Evolutionary conservation across 2,329 filamentous ascomycete genomes (phyloP), one percentile per base, ranked within the genome.

Genomic region (Grosmannia serpens): DNA sequence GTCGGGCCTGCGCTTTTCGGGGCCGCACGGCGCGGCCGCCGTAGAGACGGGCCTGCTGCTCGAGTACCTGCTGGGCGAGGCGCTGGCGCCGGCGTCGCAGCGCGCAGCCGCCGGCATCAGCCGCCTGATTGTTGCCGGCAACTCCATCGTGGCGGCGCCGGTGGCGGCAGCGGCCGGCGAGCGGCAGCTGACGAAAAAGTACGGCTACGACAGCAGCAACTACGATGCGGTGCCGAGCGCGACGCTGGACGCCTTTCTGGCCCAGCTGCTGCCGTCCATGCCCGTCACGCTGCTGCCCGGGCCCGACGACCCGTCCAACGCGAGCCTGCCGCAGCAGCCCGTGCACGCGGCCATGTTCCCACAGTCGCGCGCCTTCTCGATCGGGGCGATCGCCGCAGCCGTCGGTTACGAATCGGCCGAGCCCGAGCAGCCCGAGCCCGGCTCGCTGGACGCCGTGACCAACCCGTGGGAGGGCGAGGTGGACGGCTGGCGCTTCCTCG

Each of bases 321-420:
- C 88, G 56, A 88, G 89, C 62, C 83, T 96, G 31, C 94, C 94
- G 0, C 94, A 99, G 68, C 94, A 97, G 70, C 87, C 89, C 1
- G 88, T 99, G 55, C 94, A 99, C 71, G 78, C 88, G 5, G 92
- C 94, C 61, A 90, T 99, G 82, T 94, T 99, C 65, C 88, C 90
- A 0, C 78, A 81, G 10, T 78, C 89, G 22, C 80, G 91, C 62
- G 75, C 81, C 9, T 99, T 89, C 68, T 80, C 79, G 38, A 73
- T 78, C 13, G 71, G 73, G 13, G 17, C 17, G 78, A n/a, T 60
- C 65, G 2, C 53, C 65, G 75, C 82, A 54, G 74, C 81, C 0
- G 17, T 15, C n/a, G n/a, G n/a, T n/a, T n/a, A n/a, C n/a, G n/a
- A n/a, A n/a, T n/a, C n/a, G n/a, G n/a, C n/a, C n/a, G n/a, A n/a